Conservation (phyloP, 2,329 filamentous ascomycete species). For the Rugonectria rugulosa region DNA sequence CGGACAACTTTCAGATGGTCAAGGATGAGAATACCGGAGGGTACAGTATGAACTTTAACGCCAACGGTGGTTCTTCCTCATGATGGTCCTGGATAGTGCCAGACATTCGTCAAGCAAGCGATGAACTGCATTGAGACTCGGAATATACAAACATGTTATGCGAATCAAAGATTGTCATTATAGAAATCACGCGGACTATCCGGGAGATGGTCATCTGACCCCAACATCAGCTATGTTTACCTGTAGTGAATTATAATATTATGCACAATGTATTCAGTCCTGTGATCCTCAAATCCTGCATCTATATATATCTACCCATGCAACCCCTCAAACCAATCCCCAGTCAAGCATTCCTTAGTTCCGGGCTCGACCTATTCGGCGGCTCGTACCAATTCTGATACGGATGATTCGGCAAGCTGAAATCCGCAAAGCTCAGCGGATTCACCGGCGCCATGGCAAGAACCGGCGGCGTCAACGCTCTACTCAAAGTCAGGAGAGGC, state of each 20-base stretch:
- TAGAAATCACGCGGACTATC: no score
- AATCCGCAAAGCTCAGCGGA: slow-evolving; percentile 78
- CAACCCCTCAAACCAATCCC: no score
- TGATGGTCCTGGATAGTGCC: no score
- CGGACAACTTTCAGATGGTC: slow-evolving; percentile 92
- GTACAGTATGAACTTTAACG: slow-evolving; percentile 88
- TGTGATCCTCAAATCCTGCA: background rate
- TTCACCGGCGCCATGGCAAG: slow-evolving; percentile 61
- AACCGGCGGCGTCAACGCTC: slow-evolving; percentile 37
- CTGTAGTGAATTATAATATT: no score
- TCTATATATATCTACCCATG: background rate
- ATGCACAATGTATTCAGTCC: background rate
- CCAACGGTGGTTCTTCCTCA: slow-evolving; percentile 28
- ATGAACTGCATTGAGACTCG: no score
- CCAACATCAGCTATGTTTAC: no score
- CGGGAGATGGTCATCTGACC: no score
- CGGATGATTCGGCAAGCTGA: slow-evolving; percentile 78
- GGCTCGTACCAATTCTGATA: slow-evolving; percentile 84
- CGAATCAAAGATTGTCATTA: no score
- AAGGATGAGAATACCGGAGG: slow-evolving; percentile 90
- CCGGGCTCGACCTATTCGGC: slow-evolving; percentile 56
- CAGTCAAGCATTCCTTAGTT: background rate
- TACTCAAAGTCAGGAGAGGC: slow-evolving; percentile 22
- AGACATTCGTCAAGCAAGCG: no score
- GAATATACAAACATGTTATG: no score